Evolutionary conservation across 106 monocot species (phyloP).

Genomic region (Phalaenopsis aphrodite): DNA sequence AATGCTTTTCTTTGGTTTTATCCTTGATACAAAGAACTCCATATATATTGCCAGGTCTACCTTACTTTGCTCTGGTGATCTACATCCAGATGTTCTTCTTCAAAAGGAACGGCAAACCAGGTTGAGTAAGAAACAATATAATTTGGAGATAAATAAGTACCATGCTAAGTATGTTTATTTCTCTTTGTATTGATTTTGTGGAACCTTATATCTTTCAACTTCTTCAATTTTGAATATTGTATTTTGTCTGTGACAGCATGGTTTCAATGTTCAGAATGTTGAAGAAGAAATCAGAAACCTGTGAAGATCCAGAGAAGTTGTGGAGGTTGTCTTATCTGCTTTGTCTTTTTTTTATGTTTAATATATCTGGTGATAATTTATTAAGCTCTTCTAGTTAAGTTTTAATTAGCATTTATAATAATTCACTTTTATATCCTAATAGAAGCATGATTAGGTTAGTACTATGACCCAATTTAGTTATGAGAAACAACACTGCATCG

Average conservation of each 20-base stretch:
- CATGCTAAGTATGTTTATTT: conserved; percentile 35
- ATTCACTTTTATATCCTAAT: neutral
- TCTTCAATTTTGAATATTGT: neutral
- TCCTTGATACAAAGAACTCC: neutral
- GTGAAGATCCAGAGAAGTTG: conserved; percentile 42
- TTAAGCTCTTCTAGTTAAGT: neutral
- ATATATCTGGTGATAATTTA: neutral
- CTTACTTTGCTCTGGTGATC: conserved; percentile 50
- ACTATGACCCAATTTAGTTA: neutral
- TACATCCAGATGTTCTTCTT: conserved; percentile 61
- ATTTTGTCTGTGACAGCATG: conserved; percentile 33
- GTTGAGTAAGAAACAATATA: conserved; percentile 37
- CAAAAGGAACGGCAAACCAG: conserved; percentile 20
- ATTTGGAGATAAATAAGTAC: conserved; percentile 43
- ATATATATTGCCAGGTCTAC: conserved; percentile 40
- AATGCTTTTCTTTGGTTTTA: neutral
- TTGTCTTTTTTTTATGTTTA: neutral
- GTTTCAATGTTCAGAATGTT: conserved; percentile 35
- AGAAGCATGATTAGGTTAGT: neutral
- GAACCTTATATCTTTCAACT: neutral
- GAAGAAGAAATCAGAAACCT: conserved; percentile 45
- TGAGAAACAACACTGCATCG: too few relatives aligned
- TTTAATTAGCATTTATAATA: neutral
- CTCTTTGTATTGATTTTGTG: neutral
- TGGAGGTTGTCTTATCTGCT: conserved; percentile 24